Evolutionary conservation across 1,284 basidiomycete genomes (phyloP), one percentile per base, ranked within the genome.

Genomic region (Peniophora sp.): DNA sequence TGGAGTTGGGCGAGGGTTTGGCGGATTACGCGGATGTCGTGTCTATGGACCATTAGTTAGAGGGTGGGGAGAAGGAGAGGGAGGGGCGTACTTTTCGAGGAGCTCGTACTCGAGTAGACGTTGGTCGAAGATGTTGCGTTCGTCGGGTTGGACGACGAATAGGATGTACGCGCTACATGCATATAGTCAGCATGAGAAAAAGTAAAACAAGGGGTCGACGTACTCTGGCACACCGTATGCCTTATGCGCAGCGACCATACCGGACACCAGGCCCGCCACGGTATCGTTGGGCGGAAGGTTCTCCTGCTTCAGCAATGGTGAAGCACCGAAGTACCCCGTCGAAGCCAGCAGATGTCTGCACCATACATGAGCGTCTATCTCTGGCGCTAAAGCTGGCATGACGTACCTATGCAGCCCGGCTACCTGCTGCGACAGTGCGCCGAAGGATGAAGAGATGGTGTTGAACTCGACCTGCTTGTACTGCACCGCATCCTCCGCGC

Each of bases 381-480:
- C 3, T 22, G 24, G 23, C 22, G 27, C n/a, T 5, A 46, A 49
- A 23, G 11, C 17, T 36, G 9, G 9, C 45, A 24, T n/a, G 24
- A 59, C 71, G 54, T 59, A 92, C 91, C 81, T 74, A 67, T 98
- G 96, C 62, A 98, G 67, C 22, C 79, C 78, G 15, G 86, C 78
- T 6, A 82, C 78, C 41, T 76, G 78, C 53, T 92, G 79, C 2
- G 89, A 92, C 14, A 98, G 72, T 0, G 84, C 66, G 1, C 94
- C 96, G 63, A 98, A 97, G 1, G 92, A 93, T 0, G 88, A 83
- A 0, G 94, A 92, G 57, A 98, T 96, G 3, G 96, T 98, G 66
- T 99, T 99, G 70, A 98, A 97, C 66, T 99, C 97, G 49, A 99
- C 96, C 70, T 99, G 96, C 65, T 94, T 97, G 53, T 99, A 70